Evolutionary conservation across 441 rosid species (phyloP).

Genomic region (Erysimum pusillum): DNA sequence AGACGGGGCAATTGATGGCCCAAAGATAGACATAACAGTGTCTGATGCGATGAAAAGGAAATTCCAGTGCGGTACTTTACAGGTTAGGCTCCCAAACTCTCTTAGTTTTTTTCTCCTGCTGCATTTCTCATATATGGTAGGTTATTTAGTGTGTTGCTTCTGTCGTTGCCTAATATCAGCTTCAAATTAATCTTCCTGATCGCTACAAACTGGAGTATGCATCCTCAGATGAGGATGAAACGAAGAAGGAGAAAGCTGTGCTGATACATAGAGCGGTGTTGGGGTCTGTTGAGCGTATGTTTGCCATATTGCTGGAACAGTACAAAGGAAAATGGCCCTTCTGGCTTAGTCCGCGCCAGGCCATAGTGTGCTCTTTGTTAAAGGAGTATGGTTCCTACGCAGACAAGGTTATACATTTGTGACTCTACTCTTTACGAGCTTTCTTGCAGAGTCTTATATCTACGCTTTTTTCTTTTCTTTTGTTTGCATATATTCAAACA

Average conservation of each 20-base stretch:
- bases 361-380: constrained; percentile 86
- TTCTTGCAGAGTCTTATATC: background rate
- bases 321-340: constrained; percentile 97
- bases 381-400: constrained; percentile 73
- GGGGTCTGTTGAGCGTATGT: constrained; percentile 97
- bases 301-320: constrained; percentile 91
- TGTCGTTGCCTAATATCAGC: constrained; percentile 57
- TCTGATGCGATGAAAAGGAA: constrained; percentile 94
- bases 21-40: constrained; percentile 95
- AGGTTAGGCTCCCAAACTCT: constrained; percentile 55
- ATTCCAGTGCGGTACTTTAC: constrained; percentile 94
- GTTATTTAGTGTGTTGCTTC: constrained; percentile 12
- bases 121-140: background rate
- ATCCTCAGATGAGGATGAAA: constrained; percentile 86
- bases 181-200: constrained; percentile 93
- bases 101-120: background rate
- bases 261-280: constrained; percentile 95
- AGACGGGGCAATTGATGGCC: constrained; percentile 98
- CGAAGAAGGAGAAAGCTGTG: constrained; percentile 82
- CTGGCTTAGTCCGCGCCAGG: constrained; percentile 97
- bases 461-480: background rate
- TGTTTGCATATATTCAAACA: constrained; percentile 40
- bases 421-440: background rate
- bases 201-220: constrained; percentile 75
- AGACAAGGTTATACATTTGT: constrained; percentile 57